phyloP scores from a whole-genome alignment of 2,329 filamentous ascomycete species.

The Calcarisporium arbuscula region DNA sequence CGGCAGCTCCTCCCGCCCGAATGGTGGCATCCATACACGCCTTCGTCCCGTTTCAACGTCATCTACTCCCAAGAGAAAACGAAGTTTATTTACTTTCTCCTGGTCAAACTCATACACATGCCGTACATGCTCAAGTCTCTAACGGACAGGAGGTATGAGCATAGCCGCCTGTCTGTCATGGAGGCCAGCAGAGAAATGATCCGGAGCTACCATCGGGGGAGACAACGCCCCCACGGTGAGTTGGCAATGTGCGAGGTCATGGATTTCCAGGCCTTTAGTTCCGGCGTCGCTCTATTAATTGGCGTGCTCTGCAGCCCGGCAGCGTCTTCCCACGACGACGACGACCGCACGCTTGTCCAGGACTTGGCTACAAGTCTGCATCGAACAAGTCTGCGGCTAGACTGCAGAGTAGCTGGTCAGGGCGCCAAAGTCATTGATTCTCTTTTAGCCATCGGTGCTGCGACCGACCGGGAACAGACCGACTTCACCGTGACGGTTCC shows the following conservation, averaged over 20 bases:
- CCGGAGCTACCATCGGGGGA: conserved; percentile 24
- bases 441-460: conserved; percentile 2
- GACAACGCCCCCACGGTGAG: conserved; percentile 11
- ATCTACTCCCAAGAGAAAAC: conserved; percentile 20
- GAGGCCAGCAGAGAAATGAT: conserved; percentile 35
- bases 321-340: background rate
- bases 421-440: conserved; percentile 7
- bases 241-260: conserved; percentile 31
- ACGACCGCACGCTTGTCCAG: conserved; percentile 6
- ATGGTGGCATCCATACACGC: conserved; percentile 5
- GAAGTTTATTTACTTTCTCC: conserved; percentile 32
- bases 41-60: conserved; percentile 1
- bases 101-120: conserved; percentile 34
- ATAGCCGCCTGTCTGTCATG: conserved; percentile 30
- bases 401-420: conserved; percentile 9
- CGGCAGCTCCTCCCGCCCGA: conserved; percentile 6
- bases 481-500: conserved; percentile 6
- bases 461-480: conserved; percentile 1
- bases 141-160: conserved; percentile 27
- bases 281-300: conserved; percentile 35
- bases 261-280: conserved; percentile 41
- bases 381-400: conserved; percentile 3
- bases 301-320: conserved; percentile 27
- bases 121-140: conserved; percentile 37
- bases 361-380: conserved; percentile 3